Conservation (phyloP, 257 asterid species). For the Plectranthus barbatus region DNA sequence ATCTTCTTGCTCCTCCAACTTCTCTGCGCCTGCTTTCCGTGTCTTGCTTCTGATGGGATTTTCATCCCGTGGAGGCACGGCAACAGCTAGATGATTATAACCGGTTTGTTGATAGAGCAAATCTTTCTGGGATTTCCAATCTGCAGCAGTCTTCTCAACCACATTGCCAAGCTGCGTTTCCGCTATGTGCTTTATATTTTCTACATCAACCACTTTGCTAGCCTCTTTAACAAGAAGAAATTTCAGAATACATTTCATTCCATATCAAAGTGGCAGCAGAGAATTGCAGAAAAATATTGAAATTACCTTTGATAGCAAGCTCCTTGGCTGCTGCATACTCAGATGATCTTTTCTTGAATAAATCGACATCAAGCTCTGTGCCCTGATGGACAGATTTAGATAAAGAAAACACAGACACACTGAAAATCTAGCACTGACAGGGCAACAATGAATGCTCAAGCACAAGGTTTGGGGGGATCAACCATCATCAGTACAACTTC, state of each 20-base stretch:
- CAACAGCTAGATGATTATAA: not conserved
- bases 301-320: slow-evolving; percentile 60
- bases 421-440: not conserved
- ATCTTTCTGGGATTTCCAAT: slow-evolving; percentile 59
- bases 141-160: slow-evolving; percentile 44
- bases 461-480: slow-evolving; percentile 2
- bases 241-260: not conserved
- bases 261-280: not conserved
- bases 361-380: slow-evolving; percentile 65
- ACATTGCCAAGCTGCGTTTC: slow-evolving; percentile 51
- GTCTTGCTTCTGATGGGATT: not conserved
- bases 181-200: slow-evolving; percentile 59
- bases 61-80: slow-evolving; percentile 2
- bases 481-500: too few species aligned
- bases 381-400: slow-evolving; percentile 31
- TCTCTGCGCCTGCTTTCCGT: slow-evolving; percentile 6
- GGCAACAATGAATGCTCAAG: not conserved
- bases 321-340: slow-evolving; percentile 84
- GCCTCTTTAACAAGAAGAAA: slow-evolving; percentile 40
- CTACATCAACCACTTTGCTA: slow-evolving; percentile 45
- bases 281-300: not conserved
- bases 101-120: slow-evolving; percentile 47
- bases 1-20: slow-evolving; percentile 9
- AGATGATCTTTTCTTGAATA: slow-evolving; percentile 53
- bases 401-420: not conserved